Evolutionary conservation across 192 early-diverging fungal genomes (phyloP), one percentile per base, ranked within the genome.

Genomic region (Endogone sp.): DNA sequence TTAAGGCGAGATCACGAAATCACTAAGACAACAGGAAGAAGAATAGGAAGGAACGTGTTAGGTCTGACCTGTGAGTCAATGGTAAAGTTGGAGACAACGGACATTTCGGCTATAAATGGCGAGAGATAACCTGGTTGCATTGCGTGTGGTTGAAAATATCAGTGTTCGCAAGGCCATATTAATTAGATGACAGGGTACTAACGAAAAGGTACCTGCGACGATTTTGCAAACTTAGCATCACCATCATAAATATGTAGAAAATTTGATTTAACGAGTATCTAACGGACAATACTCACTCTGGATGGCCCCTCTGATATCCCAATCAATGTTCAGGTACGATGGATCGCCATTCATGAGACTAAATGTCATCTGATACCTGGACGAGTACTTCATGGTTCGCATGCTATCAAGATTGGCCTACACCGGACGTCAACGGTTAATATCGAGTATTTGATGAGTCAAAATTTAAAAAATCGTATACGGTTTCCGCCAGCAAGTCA

Each of bases 291-390:
- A 1, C 67, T 66, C 75, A 89, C 89, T 79, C 23, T 84, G 66
- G 4, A 94, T 78, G 0, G 91, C 89, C 3, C 75, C 75, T 66
- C 92, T 83, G 64, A 95, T 92, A 59, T 94, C 90, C 97, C 97
- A 99, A 57, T 85, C 83, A 0, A 92, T 82, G 2, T 79, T 65
- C 3, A 85, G 75, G n/a, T 83, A 82, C 6, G 75, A 80, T 0
- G 96, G 92, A 61, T 96, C 83, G 11, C 88, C 94, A 68, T 93
- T 94, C 75, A 97, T 84, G 20, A 99, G 76, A 64, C 90, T 96
- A 63, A 97, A 91, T 2, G 90, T 91, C 37, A 97, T 60, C 66
- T 96, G 87, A 64, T 96, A 97, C 60, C 89, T 81, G 20, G 91
- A 79, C 0, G 95, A 87, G 71, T 91, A 98, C 73, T 96, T 96